Conservation (phyloP, 2,329 filamentous ascomycete genomes). For the Moelleriella libera region DNA sequence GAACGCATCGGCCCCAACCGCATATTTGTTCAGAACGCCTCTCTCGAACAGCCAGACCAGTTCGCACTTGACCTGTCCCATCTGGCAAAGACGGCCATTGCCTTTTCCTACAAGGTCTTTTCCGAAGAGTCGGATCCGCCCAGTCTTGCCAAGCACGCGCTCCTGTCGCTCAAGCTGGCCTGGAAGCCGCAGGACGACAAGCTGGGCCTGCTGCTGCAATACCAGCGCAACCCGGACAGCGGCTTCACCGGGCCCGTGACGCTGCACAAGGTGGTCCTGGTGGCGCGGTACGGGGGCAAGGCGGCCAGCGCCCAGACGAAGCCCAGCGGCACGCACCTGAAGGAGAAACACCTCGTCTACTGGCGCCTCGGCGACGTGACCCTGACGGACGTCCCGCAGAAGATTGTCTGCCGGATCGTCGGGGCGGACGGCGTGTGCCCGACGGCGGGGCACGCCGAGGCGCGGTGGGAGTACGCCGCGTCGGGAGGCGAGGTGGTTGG, state of each 20-base stretch:
- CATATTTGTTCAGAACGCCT: slow-evolving; percentile 65
- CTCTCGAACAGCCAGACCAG: slow-evolving; percentile 55
- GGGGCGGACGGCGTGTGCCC: slow-evolving; percentile 58
- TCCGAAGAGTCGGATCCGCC: slow-evolving; percentile 41
- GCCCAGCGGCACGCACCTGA: slow-evolving; percentile 63
- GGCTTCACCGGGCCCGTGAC: slow-evolving; percentile 25
- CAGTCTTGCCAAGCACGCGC: slow-evolving; percentile 42
- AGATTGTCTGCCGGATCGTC: slow-evolving; percentile 69
- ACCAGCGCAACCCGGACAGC: slow-evolving; percentile 64
- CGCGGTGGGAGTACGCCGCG: slow-evolving; percentile 55
- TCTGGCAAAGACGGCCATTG: slow-evolving; percentile 61
- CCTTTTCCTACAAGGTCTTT: slow-evolving; percentile 87
- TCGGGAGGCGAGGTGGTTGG: slow-evolving; percentile 27
- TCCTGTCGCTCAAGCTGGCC: slow-evolving; percentile 56
- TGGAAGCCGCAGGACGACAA: slow-evolving; percentile 82
- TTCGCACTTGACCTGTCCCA: slow-evolving; percentile 64
- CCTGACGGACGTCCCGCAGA: slow-evolving; percentile 49
- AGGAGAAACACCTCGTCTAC: slow-evolving; percentile 64
- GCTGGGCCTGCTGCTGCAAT: slow-evolving; percentile 73
- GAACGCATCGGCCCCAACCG: slow-evolving; percentile 92
- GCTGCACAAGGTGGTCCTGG: slow-evolving; percentile 59
- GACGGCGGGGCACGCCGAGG: slow-evolving; percentile 65
- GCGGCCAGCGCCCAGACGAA: slow-evolving; percentile 61
- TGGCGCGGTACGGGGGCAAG: slow-evolving; percentile 57
- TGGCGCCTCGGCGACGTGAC: slow-evolving; percentile 70